These are phyloP conservation scores for Agaricus sinodeliciosus DNA, from an alignment of 768 basidiomycete genomes.

Conservation along the genomic window DNA sequence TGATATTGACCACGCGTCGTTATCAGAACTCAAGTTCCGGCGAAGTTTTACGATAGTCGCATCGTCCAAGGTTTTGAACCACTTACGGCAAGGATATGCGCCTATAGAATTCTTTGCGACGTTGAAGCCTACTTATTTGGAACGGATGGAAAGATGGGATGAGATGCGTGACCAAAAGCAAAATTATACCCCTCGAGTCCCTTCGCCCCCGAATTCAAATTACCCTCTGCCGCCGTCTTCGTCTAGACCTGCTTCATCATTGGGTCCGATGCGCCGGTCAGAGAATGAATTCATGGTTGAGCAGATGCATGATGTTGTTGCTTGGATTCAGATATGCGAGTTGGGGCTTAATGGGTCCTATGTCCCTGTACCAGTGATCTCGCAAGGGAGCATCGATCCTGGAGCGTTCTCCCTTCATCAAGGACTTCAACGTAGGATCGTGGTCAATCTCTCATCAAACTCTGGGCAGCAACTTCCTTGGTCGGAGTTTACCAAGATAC, in stretches of 20 bases:
- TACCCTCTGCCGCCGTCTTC: slow-evolving; percentile 29
- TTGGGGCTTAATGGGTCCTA: slow-evolving; percentile 82
- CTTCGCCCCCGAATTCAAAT: slow-evolving; percentile 12
- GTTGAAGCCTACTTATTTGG: slow-evolving; percentile 75
- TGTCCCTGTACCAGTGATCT: slow-evolving; percentile 74
- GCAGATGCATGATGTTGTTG: slow-evolving; percentile 87
- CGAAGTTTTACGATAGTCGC: slow-evolving; percentile 76
- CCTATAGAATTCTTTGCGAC: slow-evolving; percentile 89
- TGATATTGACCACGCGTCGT: slow-evolving; percentile 63
- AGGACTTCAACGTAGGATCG: slow-evolving; percentile 82
- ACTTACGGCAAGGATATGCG: slow-evolving; percentile 73
- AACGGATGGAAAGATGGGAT: slow-evolving; percentile 90
- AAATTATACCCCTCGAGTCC: slow-evolving; percentile 27
- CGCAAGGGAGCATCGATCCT: slow-evolving; percentile 67
- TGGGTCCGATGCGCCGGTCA: slow-evolving; percentile 82
- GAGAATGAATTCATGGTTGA: slow-evolving; percentile 88
- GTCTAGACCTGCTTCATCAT: slow-evolving; percentile 13
- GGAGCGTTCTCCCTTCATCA: slow-evolving; percentile 89
- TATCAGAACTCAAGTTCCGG: slow-evolving; percentile 80
- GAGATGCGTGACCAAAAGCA: slow-evolving; percentile 77
- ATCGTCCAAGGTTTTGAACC: slow-evolving; percentile 62
- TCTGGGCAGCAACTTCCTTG: slow-evolving; percentile 89
- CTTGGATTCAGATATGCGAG: slow-evolving; percentile 82
- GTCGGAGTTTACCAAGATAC: slow-evolving; percentile 70
- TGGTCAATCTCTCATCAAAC: slow-evolving; percentile 73